Evolutionary conservation across 73 alveolate genomes (phyloP).

Genomic region (Paramecium pentaurelia): DNA sequence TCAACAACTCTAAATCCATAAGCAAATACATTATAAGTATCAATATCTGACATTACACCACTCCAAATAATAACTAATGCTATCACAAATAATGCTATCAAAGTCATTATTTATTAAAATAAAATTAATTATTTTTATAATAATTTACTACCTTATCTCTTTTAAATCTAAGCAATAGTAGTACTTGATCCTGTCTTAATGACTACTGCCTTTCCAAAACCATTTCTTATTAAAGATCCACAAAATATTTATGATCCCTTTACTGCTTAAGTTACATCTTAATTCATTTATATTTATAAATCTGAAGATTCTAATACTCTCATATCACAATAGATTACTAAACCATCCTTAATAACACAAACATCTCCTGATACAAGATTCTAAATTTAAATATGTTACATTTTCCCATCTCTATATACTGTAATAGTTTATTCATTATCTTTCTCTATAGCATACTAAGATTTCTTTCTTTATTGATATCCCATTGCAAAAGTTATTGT

Average conservation of each 20-base stretch:
- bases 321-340: neutral
- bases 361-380: conserved; percentile 40
- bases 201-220: neutral
- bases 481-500: conserved; percentile 13
- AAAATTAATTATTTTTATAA: neutral
- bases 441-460: neutral
- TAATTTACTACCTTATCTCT: neutral
- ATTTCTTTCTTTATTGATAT: conserved; percentile 4
- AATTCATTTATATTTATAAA: neutral
- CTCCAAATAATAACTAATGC: conserved; percentile 4
- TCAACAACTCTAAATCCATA: conserved; percentile 19
- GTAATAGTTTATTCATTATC: neutral
- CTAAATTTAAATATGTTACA: neutral
- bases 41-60: neutral
- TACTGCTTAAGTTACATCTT: neutral
- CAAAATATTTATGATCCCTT: neutral
- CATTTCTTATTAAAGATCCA: conserved; percentile 24
- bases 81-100: neutral
- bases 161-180: neutral
- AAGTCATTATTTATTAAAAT: neutral
- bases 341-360: neutral
- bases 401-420: neutral
- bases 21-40: neutral
- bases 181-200: conserved; percentile 43
- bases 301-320: conserved; percentile 29